Base-by-base conservation (phyloP, 768 basidiomycete genomes). In the Candolleomyces aberdarensis region DNA sequence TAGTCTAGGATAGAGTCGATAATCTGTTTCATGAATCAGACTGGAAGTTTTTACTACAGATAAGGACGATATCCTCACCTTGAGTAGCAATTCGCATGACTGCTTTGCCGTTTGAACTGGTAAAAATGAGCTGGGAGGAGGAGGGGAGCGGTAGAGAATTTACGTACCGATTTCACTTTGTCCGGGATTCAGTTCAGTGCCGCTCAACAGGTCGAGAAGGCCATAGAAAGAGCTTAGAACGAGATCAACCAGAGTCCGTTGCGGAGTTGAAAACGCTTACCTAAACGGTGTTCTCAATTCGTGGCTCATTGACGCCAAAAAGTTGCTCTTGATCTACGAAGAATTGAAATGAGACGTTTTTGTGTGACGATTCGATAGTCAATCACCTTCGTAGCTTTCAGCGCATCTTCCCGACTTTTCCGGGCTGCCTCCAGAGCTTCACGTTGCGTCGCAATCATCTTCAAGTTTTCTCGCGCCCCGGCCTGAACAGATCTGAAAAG, bases 1-100 rank as follows among this genome's bases (percentile, higher is more conserved):
- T 90, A 91, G 67, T 91, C 89, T 64, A 91, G 71, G 53, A 91
- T 88, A 1, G 86, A 88, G 70, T 90, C 87, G 65, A 91, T 91
- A 69, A 91, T 90, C 87, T 89, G 57, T 36, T n/a, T 1, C 40
- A 15, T 31, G 39, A 20, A 43, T 31, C 54, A 62, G 64, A 56
- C 3, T 1, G 43, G 51, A 56, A 43, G 49, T 19, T 17, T 20
- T 9, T 17, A 3, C 20, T 36, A 36, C 36, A 11, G 36, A 6
- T 8, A 36, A 22, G 19, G 29, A 47, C 9, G 15, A 31, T 54
- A 5, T 20, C 3, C 29, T 60, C 46, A 85, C 87, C 78, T 89
- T 89, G 57, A 91, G 72, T 22, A 91, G 72, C 15, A 90, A 76
- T 69, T 90, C 89, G 69, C 89, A 91, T 0, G 87, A 89, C 65